phyloP scores from a whole-genome alignment of 164 flowering plant genomes.

The Tinospora cordifolia region DNA sequence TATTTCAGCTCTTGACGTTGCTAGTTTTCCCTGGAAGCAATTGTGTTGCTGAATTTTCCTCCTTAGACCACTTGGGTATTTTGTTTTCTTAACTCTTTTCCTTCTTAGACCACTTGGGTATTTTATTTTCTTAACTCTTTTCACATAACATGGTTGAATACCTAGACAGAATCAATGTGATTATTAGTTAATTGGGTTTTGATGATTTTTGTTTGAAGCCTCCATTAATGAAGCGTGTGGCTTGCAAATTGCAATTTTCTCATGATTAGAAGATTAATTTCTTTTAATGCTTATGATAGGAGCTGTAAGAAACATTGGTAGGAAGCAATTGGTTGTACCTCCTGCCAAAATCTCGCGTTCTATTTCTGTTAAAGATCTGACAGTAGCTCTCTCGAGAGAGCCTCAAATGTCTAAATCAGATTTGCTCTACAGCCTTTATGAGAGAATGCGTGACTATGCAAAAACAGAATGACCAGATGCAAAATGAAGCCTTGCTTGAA shows the following conservation, averaged over 20 bases:
- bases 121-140: too few relatives aligned
- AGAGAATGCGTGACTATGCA: conserved; percentile 25
- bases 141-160: too few relatives aligned
- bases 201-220: too few relatives aligned
- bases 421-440: conserved; percentile 54
- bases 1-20: not conserved
- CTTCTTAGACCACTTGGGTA: not conserved
- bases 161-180: too few relatives aligned
- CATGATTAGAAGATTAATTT: not conserved
- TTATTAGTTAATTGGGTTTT: too few relatives aligned
- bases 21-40: not conserved
- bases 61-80: not conserved
- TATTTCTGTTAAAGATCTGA: conserved; percentile 69
- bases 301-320: conserved; percentile 36
- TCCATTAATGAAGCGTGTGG: not conserved
- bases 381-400: conserved; percentile 72
- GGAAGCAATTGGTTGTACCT: conserved; percentile 29
- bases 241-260: not conserved
- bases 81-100: not conserved
- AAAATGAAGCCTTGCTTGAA: not conserved
- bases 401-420: conserved; percentile 72
- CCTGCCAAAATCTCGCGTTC: conserved; percentile 35
- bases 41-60: not conserved
- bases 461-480: conserved; percentile 9
- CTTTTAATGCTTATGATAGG: conserved; percentile 27